These are phyloP conservation scores for Kodamaea sagamina DNA, from an alignment of 805 yeast genomes.

Conservation along the genomic window DNA sequence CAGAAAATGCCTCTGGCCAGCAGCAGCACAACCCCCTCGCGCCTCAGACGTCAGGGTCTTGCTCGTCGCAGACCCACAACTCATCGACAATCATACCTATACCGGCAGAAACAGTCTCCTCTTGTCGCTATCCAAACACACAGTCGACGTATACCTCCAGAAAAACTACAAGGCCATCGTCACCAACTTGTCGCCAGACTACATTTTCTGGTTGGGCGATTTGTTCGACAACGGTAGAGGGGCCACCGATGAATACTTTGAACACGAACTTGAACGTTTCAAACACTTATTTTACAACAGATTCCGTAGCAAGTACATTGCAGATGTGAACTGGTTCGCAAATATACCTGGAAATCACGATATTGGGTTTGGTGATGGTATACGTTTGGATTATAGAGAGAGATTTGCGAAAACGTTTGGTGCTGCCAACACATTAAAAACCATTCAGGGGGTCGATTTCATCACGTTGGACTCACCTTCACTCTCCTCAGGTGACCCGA, in stretches of 20 bases:
- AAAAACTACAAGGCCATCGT: slow-evolving; percentile 40
- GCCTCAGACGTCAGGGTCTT: slow-evolving; percentile 32
- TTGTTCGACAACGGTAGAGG: slow-evolving; percentile 45
- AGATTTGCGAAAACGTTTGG: slow-evolving; percentile 39
- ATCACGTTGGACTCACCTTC: slow-evolving; percentile 25
- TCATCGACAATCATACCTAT: slow-evolving; percentile 46
- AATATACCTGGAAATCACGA: slow-evolving; percentile 36
- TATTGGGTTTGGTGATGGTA: slow-evolving; percentile 30
- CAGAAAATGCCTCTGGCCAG: slow-evolving; percentile 37
- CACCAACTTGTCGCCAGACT: slow-evolving; percentile 34
- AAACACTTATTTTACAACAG: slow-evolving; percentile 29
- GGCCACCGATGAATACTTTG: slow-evolving; percentile 32
- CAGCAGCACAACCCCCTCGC: too few species aligned
- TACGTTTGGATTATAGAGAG: slow-evolving; percentile 24
- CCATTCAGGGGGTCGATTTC: slow-evolving; percentile 35
- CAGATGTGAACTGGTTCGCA: slow-evolving; percentile 30
- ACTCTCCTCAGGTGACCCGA: slow-evolving; percentile 17
- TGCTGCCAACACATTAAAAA: slow-evolving; percentile 25
- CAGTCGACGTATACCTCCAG: slow-evolving; percentile 41
- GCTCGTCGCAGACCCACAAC: slow-evolving; percentile 46
- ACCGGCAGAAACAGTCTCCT: slow-evolving; percentile 38
- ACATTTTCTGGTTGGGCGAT: slow-evolving; percentile 44
- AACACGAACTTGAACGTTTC: slow-evolving; percentile 32
- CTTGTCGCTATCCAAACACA: slow-evolving; percentile 39
- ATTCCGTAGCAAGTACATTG: slow-evolving; percentile 13